Percentiles rank a stretch among this genome's conserved stretches.
These are phyloP conservation scores for Clonostachys rhizophaga DNA, from an alignment of 2,329 filamentous ascomycete genomes.

Conservation along the genomic window DNA sequence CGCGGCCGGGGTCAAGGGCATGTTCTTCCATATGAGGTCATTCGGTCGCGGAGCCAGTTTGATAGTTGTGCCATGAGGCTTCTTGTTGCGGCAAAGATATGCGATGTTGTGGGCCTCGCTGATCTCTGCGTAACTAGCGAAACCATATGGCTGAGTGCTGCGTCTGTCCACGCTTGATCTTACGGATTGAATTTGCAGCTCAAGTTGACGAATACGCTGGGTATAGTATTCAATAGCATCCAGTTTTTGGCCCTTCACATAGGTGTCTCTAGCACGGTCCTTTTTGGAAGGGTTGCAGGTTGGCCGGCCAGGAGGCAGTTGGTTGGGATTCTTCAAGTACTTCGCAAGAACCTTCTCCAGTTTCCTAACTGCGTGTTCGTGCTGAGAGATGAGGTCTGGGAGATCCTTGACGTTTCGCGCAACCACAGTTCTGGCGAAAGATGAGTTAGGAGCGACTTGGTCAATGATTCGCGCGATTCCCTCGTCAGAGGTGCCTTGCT, in stretches of 20 bases:
- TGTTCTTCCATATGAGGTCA: slow-evolving; percentile 95
- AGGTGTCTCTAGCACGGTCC: slow-evolving; percentile 62
- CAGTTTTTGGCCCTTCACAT: slow-evolving; percentile 67
- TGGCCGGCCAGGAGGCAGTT: slow-evolving; percentile 72
- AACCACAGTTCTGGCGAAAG: slow-evolving; percentile 75
- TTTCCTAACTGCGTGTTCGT: slow-evolving; percentile 74
- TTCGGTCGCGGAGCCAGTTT: slow-evolving; percentile 78
- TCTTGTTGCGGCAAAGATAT: slow-evolving; percentile 74
- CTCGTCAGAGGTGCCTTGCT: slow-evolving; percentile 73
- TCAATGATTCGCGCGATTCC: slow-evolving; percentile 84
- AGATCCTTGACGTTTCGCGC: slow-evolving; percentile 90
- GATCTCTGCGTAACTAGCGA: slow-evolving; percentile 89
- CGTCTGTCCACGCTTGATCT: slow-evolving; percentile 79
- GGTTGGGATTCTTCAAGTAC: slow-evolving; percentile 83
- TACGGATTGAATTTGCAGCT: slow-evolving; percentile 79
- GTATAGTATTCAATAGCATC: slow-evolving; percentile 95
- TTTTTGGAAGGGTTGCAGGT: slow-evolving; percentile 76
- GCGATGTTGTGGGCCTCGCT: slow-evolving; percentile 84
- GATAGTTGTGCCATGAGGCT: slow-evolving; percentile 73
- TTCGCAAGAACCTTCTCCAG: slow-evolving; percentile 82
- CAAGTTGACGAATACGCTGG: slow-evolving; percentile 75
- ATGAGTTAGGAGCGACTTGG: slow-evolving; percentile 70
- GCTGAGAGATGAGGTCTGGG: slow-evolving; percentile 78
- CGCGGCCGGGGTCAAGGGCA: slow-evolving; percentile 64
- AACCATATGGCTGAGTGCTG: slow-evolving; percentile 86